phyloP scores from a whole-genome alignment of 2,329 filamentous ascomycete genomes.

The Myrmaecium sp. region DNA sequence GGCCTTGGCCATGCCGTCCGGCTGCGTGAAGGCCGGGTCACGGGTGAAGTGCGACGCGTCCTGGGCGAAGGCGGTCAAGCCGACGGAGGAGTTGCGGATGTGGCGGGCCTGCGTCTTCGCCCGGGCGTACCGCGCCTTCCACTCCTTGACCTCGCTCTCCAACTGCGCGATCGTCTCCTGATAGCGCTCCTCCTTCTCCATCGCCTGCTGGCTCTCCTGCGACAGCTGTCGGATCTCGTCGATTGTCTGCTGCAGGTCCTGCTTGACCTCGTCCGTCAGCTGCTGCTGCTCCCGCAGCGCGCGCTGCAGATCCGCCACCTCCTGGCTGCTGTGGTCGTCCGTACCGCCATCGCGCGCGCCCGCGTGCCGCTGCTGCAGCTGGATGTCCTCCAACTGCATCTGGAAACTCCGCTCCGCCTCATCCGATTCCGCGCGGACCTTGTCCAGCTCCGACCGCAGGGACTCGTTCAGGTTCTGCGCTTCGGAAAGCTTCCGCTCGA shows the following conservation, averaged over 20 bases:
- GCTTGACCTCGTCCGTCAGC: constrained; percentile 71
- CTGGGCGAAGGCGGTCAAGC: constrained; percentile 42
- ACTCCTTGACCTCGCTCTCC: constrained; percentile 71
- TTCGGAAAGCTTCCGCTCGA: constrained; percentile 59
- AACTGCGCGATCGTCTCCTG: constrained; percentile 58
- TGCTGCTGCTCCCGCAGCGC: constrained; percentile 64
- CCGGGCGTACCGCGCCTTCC: constrained; percentile 78
- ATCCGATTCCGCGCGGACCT: constrained; percentile 50
- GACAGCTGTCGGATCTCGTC: constrained; percentile 81
- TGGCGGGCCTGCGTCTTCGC: constrained; percentile 74
- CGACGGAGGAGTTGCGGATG: constrained; percentile 65
- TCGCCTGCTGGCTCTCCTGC: constrained; percentile 57
- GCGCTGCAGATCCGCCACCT: constrained; percentile 28
- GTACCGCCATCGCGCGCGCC: constrained; percentile 9
- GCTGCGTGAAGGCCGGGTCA: constrained; percentile 50
- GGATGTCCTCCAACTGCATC: constrained; percentile 41
- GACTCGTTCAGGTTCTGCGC: constrained; percentile 64
- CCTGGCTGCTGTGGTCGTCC: constrained; percentile 18
- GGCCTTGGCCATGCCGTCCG: constrained; percentile 70
- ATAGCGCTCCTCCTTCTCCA: constrained; percentile 68
- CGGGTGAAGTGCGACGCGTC: constrained; percentile 52
- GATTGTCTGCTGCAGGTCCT: constrained; percentile 67
- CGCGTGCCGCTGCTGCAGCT: constrained; percentile 9
- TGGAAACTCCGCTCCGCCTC: constrained; percentile 45
- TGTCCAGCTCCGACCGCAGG: constrained; percentile 62